phyloP scores from a whole-genome alignment of 768 basidiomycete species.

The Trametes sanguinea region DNA sequence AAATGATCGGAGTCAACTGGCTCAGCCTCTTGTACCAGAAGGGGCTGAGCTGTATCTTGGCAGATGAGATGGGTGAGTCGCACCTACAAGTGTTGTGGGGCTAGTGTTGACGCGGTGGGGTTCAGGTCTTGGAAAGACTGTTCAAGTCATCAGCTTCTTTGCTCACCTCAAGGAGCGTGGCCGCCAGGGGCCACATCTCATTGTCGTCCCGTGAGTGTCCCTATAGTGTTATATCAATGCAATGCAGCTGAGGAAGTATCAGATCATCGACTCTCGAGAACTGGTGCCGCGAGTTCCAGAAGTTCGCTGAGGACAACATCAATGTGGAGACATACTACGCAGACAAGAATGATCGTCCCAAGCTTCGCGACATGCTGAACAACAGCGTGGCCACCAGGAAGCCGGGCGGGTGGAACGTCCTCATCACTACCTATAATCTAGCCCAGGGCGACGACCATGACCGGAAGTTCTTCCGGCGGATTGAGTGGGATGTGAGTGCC shows the following conservation, averaged over 20 bases:
- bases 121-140: slow-evolving; percentile 94
- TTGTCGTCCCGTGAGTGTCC: slow-evolving; percentile 87
- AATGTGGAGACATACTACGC: slow-evolving; percentile 92
- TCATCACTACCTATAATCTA: slow-evolving; percentile 95
- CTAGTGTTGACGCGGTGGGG: background rate
- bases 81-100: background rate
- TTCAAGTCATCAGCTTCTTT: slow-evolving; percentile 97
- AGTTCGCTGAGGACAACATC: slow-evolving; percentile 80
- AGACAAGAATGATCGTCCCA: slow-evolving; percentile 79
- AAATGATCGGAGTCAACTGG: slow-evolving; percentile 98
- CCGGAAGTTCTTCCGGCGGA: slow-evolving; percentile 88
- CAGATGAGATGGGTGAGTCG: slow-evolving; percentile 95
- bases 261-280: slow-evolving; percentile 97
- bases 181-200: slow-evolving; percentile 81
- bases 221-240: too few species aligned
- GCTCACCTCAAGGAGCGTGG: slow-evolving; percentile 83
- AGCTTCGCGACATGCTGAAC: slow-evolving; percentile 70
- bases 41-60: slow-evolving; percentile 89
- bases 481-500: slow-evolving; percentile 85
- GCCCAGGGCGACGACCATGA: slow-evolving; percentile 87
- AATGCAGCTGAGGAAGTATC: slow-evolving; percentile 7
- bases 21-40: slow-evolving; percentile 81
- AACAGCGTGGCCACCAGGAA: slow-evolving; percentile 55
- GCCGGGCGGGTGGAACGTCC: slow-evolving; percentile 81
- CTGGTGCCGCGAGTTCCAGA: slow-evolving; percentile 95